Conservation (phyloP, 2,329 filamentous ascomycete species). For the Clonostachys byssicola region DNA sequence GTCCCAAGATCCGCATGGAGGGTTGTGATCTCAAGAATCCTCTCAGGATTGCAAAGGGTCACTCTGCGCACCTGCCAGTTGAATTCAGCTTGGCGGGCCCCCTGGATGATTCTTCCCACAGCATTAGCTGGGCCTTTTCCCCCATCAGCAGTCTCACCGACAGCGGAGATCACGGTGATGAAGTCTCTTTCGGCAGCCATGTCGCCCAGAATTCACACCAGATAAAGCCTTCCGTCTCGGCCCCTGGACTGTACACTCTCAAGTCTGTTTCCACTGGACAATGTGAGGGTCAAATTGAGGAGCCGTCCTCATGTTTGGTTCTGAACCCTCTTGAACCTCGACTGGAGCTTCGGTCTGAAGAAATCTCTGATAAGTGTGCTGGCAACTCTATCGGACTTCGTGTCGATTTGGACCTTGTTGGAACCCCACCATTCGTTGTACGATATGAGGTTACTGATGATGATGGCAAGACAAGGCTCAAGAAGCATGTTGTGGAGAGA, state of each 20-base stretch:
- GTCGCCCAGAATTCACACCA: slow-evolving; percentile 59
- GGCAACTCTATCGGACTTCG: slow-evolving; percentile 88
- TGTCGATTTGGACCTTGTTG: slow-evolving; percentile 84
- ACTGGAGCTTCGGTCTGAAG: slow-evolving; percentile 67
- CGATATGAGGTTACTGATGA: slow-evolving; percentile 69
- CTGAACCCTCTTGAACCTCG: slow-evolving; percentile 88
- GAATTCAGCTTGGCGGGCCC: slow-evolving; percentile 61
- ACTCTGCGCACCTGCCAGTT: slow-evolving; percentile 64
- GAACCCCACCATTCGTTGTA: slow-evolving; percentile 87
- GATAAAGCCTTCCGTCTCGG: slow-evolving; percentile 59
- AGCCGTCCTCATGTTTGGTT: slow-evolving; percentile 89
- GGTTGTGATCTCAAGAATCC: slow-evolving; percentile 78
- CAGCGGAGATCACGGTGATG: slow-evolving; percentile 64
- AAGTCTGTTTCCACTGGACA: slow-evolving; percentile 74
- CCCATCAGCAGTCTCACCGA: slow-evolving; percentile 65
- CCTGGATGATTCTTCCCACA: slow-evolving; percentile 60
- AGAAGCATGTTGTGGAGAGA: slow-evolving; percentile 53
- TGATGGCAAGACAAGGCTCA: slow-evolving; percentile 39
- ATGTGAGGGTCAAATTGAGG: slow-evolving; percentile 83
- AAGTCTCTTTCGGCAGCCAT: slow-evolving; percentile 53
- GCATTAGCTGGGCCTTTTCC: slow-evolving; percentile 78
- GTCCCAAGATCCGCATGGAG: slow-evolving; percentile 67
- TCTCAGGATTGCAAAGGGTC: slow-evolving; percentile 77
- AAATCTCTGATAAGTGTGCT: slow-evolving; percentile 92
- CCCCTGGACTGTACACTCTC: slow-evolving; percentile 83